Conservation (phyloP, 2,329 filamentous ascomycete species). For the Colletotrichum gigasporum region DNA sequence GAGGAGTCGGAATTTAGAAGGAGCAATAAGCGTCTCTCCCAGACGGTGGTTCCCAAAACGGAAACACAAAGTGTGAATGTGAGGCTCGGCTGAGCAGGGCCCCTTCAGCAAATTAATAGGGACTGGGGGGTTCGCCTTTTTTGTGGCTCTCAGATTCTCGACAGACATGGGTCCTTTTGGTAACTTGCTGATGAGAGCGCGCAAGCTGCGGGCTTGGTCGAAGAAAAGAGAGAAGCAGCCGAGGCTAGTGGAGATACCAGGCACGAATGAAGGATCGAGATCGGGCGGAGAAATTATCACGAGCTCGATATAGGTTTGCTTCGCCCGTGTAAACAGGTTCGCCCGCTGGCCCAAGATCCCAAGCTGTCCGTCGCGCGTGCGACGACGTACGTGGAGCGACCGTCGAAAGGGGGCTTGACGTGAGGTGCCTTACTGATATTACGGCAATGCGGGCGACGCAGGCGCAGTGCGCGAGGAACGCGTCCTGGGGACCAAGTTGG, state of each 20-base stretch:
- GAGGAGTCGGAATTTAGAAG: background rate
- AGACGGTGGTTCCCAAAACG: slow-evolving; percentile 21
- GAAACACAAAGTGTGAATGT: slow-evolving; percentile 9
- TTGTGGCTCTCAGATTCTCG: background rate
- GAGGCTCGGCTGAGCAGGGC: slow-evolving; percentile 26
- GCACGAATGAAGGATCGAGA: slow-evolving; percentile 19
- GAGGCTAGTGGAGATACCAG: background rate
- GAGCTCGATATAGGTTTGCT: slow-evolving; percentile 6
- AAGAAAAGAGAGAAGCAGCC: background rate
- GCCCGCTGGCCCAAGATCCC: slow-evolving; percentile 9
- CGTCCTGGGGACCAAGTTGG: background rate
- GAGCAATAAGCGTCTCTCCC: slow-evolving; percentile 5
- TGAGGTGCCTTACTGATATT: slow-evolving; percentile 20
- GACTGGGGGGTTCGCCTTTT: slow-evolving; percentile 7
- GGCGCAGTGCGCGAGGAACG: background rate
- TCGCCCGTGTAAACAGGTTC: slow-evolving; percentile 13
- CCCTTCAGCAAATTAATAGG: slow-evolving; percentile 25
- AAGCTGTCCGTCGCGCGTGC: background rate
- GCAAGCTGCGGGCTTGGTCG: background rate
- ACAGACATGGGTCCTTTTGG: slow-evolving; percentile 12
- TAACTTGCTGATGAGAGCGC: background rate
- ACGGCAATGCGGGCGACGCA: slow-evolving; percentile 9
- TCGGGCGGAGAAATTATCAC: slow-evolving; percentile 16
- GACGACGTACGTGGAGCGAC: background rate
- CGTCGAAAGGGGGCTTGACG: slow-evolving; percentile 5